Evolutionary conservation across 2,329 filamentous ascomycete species (phyloP).

Genomic region (Fusarium drepaniforme): DNA sequence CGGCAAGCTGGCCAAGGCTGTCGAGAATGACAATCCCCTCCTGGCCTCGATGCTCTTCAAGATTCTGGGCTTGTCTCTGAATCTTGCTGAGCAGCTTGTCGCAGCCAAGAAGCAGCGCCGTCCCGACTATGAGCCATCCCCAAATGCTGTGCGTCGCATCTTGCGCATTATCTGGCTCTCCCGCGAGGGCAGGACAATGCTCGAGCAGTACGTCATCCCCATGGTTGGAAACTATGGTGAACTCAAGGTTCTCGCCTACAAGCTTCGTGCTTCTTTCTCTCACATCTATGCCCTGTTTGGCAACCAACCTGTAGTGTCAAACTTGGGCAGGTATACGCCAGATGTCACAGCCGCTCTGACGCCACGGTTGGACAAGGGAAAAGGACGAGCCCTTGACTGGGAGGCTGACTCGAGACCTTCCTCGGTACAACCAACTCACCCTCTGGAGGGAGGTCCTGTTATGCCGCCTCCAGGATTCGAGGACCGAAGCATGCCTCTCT

Average conservation of each 20-base stretch:
- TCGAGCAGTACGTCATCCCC: slow-evolving; percentile 89
- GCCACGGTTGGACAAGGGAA: slow-evolving; percentile 59
- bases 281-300: slow-evolving; percentile 98
- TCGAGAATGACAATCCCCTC: slow-evolving; percentile 81
- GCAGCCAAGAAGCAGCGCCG: slow-evolving; percentile 85
- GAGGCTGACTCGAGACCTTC: slow-evolving; percentile 56
- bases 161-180: slow-evolving; percentile 95
- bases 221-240: slow-evolving; percentile 84
- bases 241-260: slow-evolving; percentile 90
- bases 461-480: slow-evolving; percentile 68
- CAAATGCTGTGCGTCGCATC: slow-evolving; percentile 85
- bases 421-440: slow-evolving; percentile 62
- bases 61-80: slow-evolving; percentile 89
- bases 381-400: slow-evolving; percentile 60
- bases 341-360: slow-evolving; percentile 56
- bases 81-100: slow-evolving; percentile 86
- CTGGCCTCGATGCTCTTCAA: slow-evolving; percentile 89
- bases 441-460: slow-evolving; percentile 70
- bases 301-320: slow-evolving; percentile 84
- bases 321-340: slow-evolving; percentile 65
- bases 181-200: slow-evolving; percentile 87
- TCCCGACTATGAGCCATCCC: slow-evolving; percentile 82
- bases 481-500: slow-evolving; percentile 51
- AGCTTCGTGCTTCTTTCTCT: slow-evolving; percentile 93
- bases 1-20: slow-evolving; percentile 85